Conservation (phyloP, 805 yeast species). For the Blastobotrys americana region DNA sequence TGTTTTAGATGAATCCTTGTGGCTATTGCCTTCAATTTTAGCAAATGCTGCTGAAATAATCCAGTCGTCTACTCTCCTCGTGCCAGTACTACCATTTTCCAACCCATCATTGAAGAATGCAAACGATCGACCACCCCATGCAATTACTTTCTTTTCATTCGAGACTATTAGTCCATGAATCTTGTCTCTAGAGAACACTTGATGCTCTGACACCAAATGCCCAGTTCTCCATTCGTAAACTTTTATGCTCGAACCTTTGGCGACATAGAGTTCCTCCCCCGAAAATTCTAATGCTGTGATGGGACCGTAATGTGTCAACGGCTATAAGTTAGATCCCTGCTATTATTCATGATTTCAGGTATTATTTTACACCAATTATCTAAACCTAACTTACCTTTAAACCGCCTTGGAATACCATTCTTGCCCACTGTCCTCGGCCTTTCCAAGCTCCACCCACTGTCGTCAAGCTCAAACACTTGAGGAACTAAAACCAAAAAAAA, state of each 20-base stretch:
- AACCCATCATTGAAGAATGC: constrained; percentile 34
- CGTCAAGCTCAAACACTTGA: no score
- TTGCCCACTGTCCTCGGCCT: no score
- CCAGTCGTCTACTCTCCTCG: constrained; percentile 60
- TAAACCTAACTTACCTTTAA: no score
- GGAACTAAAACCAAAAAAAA: no score
- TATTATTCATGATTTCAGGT: no score
- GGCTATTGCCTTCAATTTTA: constrained; percentile 27
- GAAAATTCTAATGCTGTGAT: constrained; percentile 52
- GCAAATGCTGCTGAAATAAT: constrained; percentile 54
- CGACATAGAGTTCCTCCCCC: constrained; percentile 43
- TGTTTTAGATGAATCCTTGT: neutral
- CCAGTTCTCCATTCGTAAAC: constrained; percentile 42
- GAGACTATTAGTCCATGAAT: constrained; percentile 69
- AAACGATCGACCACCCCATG: constrained; percentile 72
- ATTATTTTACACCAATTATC: no score
- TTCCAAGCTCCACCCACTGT: no score
- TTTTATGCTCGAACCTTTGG: constrained; percentile 63
- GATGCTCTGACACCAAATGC: constrained; percentile 33
- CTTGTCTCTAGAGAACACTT: constrained; percentile 63
- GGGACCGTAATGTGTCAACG: constrained; percentile 40
- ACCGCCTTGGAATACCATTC: no score
- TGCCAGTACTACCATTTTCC: constrained; percentile 21
- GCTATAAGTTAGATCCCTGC: no score
- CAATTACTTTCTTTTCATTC: constrained; percentile 30